Evolutionary conservation across 2,329 filamentous ascomycete genomes (phyloP), one percentile per base, ranked within the genome.

Genomic region (Monascus ruber): DNA sequence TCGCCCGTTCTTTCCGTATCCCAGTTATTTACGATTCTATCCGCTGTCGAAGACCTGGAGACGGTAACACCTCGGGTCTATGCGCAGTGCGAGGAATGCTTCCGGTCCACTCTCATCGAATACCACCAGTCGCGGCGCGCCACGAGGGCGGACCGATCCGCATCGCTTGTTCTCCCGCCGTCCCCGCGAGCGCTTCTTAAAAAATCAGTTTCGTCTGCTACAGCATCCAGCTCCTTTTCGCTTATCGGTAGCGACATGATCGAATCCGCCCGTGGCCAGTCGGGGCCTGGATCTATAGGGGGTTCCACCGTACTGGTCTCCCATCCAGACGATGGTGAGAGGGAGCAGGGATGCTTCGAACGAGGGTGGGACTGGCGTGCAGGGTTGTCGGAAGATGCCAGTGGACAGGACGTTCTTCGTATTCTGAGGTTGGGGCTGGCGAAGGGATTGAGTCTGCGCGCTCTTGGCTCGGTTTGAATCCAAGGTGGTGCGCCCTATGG

Each of bases 11-110:
- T 94, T 36, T 77, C 74, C 0, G 71, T 83, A 5, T 71, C 77
- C 11, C 83, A 94, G 54, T 79, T 89, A 50, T 81, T 86, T 49
- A 72, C 72, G 11, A 69, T 91, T 24, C 76, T 91, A 43, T 82
- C 83, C 47, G 82, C 84, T 1, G 73, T 87, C 37, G 85, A 91
- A 59, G 85, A 91, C 56, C 66, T 89, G 10, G 73, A 89, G 58
- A 84, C 84, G 0, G 81, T 91, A 10, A 74, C 79, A 5, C 73
- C 76, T 11, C 74, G 81, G 37, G 80, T 94, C 5, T 86, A 81
- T 54, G 66, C 71, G 0, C 79, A 82, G 24, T 85, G 83, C 55
- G 81, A 86, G 47, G 83, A 86, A 52, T 89, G 87, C 55, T 78
- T 94, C 55, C 68, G 76, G 44, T 76, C 86, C 1, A 83, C 87